Conservation (phyloP, 495 filamentous ascomycete genomes). For the Sphaerosporella brunnea region DNA sequence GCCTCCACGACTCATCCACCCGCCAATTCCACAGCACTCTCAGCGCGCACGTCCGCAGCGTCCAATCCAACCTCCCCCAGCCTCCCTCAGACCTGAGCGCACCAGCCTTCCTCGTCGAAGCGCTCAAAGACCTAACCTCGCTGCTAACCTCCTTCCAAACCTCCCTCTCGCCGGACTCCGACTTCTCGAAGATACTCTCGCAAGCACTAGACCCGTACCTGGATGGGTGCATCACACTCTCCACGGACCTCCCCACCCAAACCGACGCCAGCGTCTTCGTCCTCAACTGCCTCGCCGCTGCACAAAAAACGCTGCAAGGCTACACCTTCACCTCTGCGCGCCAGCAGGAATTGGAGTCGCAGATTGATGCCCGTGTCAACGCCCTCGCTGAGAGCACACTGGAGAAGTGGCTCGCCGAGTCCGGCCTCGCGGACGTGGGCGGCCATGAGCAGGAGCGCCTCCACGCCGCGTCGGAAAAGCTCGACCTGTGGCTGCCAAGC, state of each 20-base stretch:
- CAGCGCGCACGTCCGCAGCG: constrained; percentile 53
- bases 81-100: constrained; percentile 52
- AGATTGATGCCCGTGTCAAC: constrained; percentile 29
- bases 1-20: constrained; percentile 58
- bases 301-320: constrained; percentile 32
- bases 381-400: constrained; percentile 44
- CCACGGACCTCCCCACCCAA: constrained; percentile 38
- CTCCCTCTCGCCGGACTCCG: constrained; percentile 38
- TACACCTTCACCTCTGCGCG: constrained; percentile 40
- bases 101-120: constrained; percentile 69
- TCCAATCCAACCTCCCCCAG: constrained; percentile 52
- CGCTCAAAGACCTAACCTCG: neutral
- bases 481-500: constrained; percentile 72
- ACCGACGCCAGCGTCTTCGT: constrained; percentile 55
- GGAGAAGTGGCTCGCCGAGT: constrained; percentile 50
- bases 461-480: constrained; percentile 40
- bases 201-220: constrained; percentile 77
- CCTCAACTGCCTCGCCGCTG: constrained; percentile 59
- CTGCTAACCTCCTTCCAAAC: constrained; percentile 57
- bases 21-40: constrained; percentile 65
- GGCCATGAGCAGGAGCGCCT: constrained; percentile 7
- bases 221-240: constrained; percentile 49
- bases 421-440: constrained; percentile 31
- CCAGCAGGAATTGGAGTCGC: constrained; percentile 31
- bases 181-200: constrained; percentile 41